Evolutionary conservation across 371 early-diverging fungal species (phyloP).

Genomic region (Mortierella sp.): DNA sequence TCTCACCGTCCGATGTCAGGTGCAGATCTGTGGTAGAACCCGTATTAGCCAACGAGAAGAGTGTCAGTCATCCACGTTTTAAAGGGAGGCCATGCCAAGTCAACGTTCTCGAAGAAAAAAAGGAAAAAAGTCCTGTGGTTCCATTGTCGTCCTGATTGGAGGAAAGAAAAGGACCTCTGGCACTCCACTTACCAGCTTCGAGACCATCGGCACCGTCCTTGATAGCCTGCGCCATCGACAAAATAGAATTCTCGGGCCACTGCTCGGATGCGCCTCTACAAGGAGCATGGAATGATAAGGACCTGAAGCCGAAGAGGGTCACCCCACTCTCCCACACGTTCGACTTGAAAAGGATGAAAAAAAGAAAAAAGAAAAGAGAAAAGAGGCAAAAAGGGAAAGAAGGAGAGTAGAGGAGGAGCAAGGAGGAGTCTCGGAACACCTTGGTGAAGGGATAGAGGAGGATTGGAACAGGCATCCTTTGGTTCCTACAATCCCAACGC

Average conservation of each 20-base stretch:
- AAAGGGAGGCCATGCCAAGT: not conserved
- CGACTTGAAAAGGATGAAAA: conserved; percentile 32
- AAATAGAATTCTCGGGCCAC: conserved; percentile 72
- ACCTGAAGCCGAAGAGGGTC: no score
- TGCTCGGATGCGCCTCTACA: conserved; percentile 69
- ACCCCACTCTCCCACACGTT: no score
- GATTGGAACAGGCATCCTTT: no score
- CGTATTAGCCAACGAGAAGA: not conserved
- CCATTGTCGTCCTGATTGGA: no score
- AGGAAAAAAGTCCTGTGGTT: not conserved
- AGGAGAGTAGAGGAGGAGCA: not conserved
- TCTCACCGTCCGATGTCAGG: conserved; percentile 67
- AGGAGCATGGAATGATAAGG: no score
- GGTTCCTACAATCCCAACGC: no score
- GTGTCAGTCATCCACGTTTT: not conserved
- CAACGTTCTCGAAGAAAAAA: not conserved
- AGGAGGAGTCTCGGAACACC: not conserved
- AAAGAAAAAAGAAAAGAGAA: not conserved
- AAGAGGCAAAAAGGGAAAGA: not conserved
- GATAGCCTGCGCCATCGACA: conserved; percentile 66
- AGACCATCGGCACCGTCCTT: conserved; percentile 67
- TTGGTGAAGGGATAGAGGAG: not conserved
- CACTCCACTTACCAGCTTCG: conserved; percentile 61
- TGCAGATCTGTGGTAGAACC: conserved; percentile 63
- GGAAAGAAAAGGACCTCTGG: conserved; percentile 7